Conservation (phyloP, 2,329 filamentous ascomycete species). For the Botrytis tulipae region DNA sequence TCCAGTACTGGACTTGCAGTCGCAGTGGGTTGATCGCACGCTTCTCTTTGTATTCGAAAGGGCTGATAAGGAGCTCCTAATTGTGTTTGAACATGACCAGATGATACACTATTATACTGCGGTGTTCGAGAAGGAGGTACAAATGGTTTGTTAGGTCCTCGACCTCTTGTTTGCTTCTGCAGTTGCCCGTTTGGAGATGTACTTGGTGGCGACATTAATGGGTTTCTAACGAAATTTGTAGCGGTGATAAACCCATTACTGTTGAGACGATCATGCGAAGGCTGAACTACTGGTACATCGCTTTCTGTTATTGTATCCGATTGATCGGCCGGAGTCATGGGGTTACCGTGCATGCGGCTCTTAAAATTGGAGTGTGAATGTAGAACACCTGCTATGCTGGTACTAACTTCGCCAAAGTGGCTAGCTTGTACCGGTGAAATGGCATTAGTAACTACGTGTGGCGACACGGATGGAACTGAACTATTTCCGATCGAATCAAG, state of each 20-base stretch:
- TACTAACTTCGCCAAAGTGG: not conserved
- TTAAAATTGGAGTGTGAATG: not conserved
- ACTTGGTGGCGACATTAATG: constrained; percentile 25
- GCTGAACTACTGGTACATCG: not conserved
- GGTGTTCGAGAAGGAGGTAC: constrained; percentile 25
- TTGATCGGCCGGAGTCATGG: not conserved
- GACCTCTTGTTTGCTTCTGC: constrained; percentile 14
- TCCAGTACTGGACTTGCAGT: not conserved
- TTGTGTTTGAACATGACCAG: constrained; percentile 27
- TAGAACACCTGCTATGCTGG: not conserved
- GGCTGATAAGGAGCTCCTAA: constrained; percentile 11
- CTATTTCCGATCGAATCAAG: not conserved
- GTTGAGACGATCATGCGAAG: not conserved
- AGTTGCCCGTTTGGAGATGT: constrained; percentile 9
- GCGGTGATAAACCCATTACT: constrained; percentile 33
- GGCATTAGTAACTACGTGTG: too few species aligned
- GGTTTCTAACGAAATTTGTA: constrained; percentile 24
- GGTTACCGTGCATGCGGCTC: not conserved
- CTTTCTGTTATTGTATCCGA: not conserved
- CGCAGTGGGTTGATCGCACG: not conserved
- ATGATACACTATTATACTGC: constrained; percentile 10
- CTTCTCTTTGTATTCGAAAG: constrained; percentile 15
- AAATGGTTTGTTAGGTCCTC: constrained; percentile 32
- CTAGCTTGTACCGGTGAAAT: not conserved
- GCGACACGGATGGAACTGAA: not conserved